phyloP scores from a whole-genome alignment of 1,284 basidiomycete genomes.

The Apiotrichum laibachii region DNA sequence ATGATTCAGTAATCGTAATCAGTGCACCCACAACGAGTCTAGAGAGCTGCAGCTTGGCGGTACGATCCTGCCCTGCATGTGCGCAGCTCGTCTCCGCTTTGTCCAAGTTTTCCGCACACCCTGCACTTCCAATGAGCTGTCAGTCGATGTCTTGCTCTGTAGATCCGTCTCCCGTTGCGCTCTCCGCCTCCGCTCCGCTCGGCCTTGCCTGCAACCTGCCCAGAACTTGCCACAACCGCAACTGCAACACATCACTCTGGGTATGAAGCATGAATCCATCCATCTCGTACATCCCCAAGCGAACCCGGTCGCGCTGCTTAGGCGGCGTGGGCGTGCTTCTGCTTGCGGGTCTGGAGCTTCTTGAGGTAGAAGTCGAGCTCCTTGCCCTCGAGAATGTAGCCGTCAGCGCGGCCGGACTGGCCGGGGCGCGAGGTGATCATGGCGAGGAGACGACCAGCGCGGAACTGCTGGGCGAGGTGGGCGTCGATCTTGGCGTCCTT shows the following conservation, averaged over 20 bases:
- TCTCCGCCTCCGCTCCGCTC: no score
- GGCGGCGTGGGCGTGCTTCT: constrained; percentile 77
- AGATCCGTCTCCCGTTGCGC: no score
- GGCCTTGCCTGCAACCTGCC: no score
- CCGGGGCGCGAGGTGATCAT: constrained; percentile 86
- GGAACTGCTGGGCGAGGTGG: constrained; percentile 65
- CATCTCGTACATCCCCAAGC: constrained; percentile 27
- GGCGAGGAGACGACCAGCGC: constrained; percentile 62
- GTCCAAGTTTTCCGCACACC: no score
- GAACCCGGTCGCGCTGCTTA: constrained; percentile 24
- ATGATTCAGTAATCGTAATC: no score
- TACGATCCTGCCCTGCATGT: no score
- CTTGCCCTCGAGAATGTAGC: constrained; percentile 93
- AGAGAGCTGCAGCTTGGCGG: no score
- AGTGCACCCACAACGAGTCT: no score
- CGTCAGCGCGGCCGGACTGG: constrained; percentile 89
- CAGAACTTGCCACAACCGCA: no score
- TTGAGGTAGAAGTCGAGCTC: constrained; percentile 95
- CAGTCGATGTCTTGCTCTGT: no score
- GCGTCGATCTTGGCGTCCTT: constrained; percentile 89
- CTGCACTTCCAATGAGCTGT: no score
- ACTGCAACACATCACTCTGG: neutral
- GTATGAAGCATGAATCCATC: constrained; percentile 29
- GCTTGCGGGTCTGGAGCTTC: constrained; percentile 87
- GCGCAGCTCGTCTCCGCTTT: no score